These are phyloP conservation scores for Aegilops longissima DNA, from an alignment of 176 grass and related monocot genomes.

Conservation along the genomic window DNA sequence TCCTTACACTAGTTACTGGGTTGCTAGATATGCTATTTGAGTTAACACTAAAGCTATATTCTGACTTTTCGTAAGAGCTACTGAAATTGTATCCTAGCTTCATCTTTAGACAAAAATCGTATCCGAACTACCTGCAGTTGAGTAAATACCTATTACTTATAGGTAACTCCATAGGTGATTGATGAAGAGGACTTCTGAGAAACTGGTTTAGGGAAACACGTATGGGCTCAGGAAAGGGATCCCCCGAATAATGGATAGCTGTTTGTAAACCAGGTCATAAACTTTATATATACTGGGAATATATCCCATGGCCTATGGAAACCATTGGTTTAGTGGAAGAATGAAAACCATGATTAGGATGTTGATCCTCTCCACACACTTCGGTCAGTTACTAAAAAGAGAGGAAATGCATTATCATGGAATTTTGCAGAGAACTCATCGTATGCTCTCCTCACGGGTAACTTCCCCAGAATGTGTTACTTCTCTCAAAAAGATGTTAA, in stretches of 20 bases:
- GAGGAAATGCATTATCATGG: neutral
- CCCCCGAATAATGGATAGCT: no score
- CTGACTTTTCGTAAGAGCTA: neutral
- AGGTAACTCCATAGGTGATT: neutral
- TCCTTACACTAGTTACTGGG: neutral
- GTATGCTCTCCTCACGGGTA: neutral
- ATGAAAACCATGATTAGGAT: neutral
- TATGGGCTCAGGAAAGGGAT: no score
- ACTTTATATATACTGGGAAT: neutral
- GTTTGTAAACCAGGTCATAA: no score
- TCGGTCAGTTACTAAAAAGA: neutral
- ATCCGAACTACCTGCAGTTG: neutral
- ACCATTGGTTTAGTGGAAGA: conserved; percentile 8
- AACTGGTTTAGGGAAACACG: neutral
- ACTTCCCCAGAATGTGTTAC: no score
- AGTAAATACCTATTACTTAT: neutral
- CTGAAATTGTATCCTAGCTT: conserved; percentile 4
- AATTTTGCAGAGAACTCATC: neutral
- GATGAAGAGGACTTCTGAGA: neutral
- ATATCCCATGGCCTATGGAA: neutral
- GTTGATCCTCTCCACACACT: neutral
- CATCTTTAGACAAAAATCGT: neutral
- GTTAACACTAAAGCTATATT: conserved; percentile 11
- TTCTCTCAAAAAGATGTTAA: neutral
- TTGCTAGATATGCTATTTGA: conserved; percentile 1